Percentiles rank a stretch among this genome's conserved stretches.
These are phyloP conservation scores for Fusarium nelsonii DNA, from an alignment of 2,329 filamentous ascomycete species.

Conservation along the genomic window DNA sequence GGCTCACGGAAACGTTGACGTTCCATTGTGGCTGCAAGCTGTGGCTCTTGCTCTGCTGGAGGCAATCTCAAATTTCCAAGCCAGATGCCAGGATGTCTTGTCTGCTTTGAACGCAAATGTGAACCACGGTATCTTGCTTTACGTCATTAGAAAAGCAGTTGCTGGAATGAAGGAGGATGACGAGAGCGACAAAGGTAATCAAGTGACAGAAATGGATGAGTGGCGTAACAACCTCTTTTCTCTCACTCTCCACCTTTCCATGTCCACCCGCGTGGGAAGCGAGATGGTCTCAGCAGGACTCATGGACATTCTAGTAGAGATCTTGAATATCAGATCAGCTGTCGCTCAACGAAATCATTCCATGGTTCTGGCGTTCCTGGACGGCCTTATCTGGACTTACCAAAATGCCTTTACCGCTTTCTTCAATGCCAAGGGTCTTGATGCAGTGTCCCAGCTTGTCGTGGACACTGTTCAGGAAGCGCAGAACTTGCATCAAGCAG, in stretches of 20 bases:
- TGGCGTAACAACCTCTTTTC: constrained; percentile 93
- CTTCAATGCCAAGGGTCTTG: constrained; percentile 84
- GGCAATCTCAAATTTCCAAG: constrained; percentile 83
- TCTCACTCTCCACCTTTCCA: constrained; percentile 84
- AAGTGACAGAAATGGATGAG: constrained; percentile 78
- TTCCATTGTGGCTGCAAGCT: constrained; percentile 84
- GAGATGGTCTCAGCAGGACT: constrained; percentile 91
- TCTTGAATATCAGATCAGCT: constrained; percentile 83
- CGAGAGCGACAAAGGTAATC: constrained; percentile 65
- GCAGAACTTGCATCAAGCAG: constrained; percentile 72
- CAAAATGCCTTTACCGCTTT: constrained; percentile 87
- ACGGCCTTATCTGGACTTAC: constrained; percentile 87
- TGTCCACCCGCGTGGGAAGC: constrained; percentile 78
- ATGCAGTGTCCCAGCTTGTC: constrained; percentile 89
- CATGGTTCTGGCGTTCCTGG: constrained; percentile 86
- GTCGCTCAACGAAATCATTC: constrained; percentile 87
- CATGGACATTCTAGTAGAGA: constrained; percentile 89
- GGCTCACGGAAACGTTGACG: constrained; percentile 72
- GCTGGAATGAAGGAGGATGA: constrained; percentile 77
- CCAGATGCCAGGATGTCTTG: constrained; percentile 83
- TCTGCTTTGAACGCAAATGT: constrained; percentile 95
- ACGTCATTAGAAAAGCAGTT: constrained; percentile 90
- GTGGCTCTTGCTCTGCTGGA: constrained; percentile 85
- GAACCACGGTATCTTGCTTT: constrained; percentile 94
- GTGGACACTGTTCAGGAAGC: constrained; percentile 81